Conservation (phyloP, 2,329 filamentous ascomycete species). For the Colletotrichum trifolii region DNA sequence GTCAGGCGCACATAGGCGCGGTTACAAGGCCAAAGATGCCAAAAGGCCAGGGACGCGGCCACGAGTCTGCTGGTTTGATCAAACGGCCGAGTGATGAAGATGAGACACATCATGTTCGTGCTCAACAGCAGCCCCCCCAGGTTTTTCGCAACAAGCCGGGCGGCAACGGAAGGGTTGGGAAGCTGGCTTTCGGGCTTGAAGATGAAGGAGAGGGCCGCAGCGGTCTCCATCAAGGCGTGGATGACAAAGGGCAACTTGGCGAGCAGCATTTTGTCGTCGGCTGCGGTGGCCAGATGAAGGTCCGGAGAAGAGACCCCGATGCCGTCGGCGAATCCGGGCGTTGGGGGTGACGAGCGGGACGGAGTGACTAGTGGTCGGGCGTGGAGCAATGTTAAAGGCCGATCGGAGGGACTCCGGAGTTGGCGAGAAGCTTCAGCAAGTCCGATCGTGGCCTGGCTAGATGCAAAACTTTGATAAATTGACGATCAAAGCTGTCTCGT, state of each 20-base stretch:
- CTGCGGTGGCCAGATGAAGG: neutral
- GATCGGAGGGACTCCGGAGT: too few species aligned
- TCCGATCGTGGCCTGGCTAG: too few species aligned
- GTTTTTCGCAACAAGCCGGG: slow-evolving; percentile 56
- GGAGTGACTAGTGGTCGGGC: too few species aligned
- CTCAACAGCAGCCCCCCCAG: slow-evolving; percentile 60
- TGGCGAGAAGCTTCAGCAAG: too few species aligned
- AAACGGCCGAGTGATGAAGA: slow-evolving; percentile 46
- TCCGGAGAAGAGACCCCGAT: neutral
- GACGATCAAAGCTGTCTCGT: too few species aligned
- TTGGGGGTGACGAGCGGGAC: too few species aligned
- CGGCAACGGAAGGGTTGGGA: slow-evolving; percentile 50
- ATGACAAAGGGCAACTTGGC: slow-evolving; percentile 49
- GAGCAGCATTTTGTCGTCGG: slow-evolving; percentile 36
- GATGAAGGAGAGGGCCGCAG: slow-evolving; percentile 59
- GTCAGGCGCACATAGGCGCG: slow-evolving; percentile 53
- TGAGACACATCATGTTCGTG: slow-evolving; percentile 56
- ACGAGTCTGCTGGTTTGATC: slow-evolving; percentile 48
- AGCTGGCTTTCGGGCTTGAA: slow-evolving; percentile 55
- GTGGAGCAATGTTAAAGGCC: too few species aligned
- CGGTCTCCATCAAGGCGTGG: slow-evolving; percentile 53
- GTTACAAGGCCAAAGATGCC: slow-evolving; percentile 60
- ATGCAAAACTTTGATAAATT: too few species aligned
- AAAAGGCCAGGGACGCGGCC: slow-evolving; percentile 56
- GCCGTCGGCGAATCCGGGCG: too few species aligned